Conservation (phyloP, 2,329 filamentous ascomycete genomes). For the Penicillium sp. region DNA sequence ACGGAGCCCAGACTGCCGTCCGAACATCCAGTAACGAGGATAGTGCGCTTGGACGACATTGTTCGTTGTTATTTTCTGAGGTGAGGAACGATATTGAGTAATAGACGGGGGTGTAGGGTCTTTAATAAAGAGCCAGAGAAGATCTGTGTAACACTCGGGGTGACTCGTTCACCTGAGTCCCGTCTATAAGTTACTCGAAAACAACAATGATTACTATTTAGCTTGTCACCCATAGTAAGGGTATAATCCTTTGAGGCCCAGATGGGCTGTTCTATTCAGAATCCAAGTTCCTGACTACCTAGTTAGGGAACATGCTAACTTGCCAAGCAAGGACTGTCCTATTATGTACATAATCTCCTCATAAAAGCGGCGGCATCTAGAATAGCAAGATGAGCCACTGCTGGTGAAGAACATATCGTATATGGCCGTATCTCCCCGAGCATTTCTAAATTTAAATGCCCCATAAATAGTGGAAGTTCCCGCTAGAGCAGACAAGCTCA, state of each 20-base stretch:
- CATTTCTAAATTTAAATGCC: too few relatives aligned
- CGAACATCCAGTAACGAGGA: constrained; percentile 46
- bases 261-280: not conserved
- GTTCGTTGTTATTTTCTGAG: not conserved
- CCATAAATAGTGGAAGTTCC: too few relatives aligned
- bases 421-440: too few relatives aligned
- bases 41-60: constrained; percentile 2
- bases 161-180: not conserved
- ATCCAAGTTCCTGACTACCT: not conserved
- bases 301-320: not conserved
- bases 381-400: too few relatives aligned
- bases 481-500: too few relatives aligned
- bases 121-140: too few relatives aligned
- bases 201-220: too few relatives aligned
- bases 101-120: not conserved
- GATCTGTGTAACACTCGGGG: too few relatives aligned
- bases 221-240: not conserved
- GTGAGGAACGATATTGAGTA: not conserved
- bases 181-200: not conserved
- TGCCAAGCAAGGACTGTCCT: not conserved
- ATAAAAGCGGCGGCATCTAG: too few relatives aligned
- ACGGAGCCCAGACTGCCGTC: constrained; percentile 44
- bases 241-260: not conserved
- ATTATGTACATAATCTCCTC: too few relatives aligned
- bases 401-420: too few relatives aligned